Base-by-base conservation (phyloP, 495 filamentous ascomycete species). In the Antarctomyces pellizariae region DNA sequence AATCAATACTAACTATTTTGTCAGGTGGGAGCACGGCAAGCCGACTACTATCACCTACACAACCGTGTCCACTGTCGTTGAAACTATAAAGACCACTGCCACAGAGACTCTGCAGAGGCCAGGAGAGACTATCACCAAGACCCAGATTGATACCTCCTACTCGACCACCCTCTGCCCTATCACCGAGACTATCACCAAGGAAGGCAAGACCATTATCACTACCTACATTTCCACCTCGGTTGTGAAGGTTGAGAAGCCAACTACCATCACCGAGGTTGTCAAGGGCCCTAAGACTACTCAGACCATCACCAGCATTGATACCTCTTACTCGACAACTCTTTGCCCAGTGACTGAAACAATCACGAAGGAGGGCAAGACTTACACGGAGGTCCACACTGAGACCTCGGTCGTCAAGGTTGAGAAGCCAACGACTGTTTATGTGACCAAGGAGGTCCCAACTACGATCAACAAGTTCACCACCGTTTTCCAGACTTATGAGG, bases 121-220 rank as follows among this genome's bases (percentile, higher is more conserved):
- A 18, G 28, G 18, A 7, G 22, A 21, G 22, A 22, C n/a, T 1
- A 31, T 15, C 7, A 34, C 32, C 7, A 42, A 34, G 1, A 42
- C 38, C 16, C 22, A 36, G 9, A 31, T 36, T 14, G 7, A 25
- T 12, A 8, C 32, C 2, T 33, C 33, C 7, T 39, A 39, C 16
- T n/a, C n/a, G n/a, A 39, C 38, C n/a, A 41, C 38, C 5, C 15
- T 22, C 5, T 41, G 31, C 29, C 35, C 38, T 4, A 31, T 41
- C 4, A 41, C 34, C 7, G 18, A 22, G 8, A 32, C 34, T 2
- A 33, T 4, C 13, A 31, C 11, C 14, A 10, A 20, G 7, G 10
- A 9, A 4, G 27, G 27, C 9, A 20, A 19, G 9, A 18, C 10
- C 7, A 12, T 29, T 7, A 29, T 18, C 5, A 18, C 22, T n/a